A percentile compares a stretch with the other conserved stretches of the same genome.
Evolutionary conservation across 495 filamentous ascomycete species (phyloP).

Genomic region (Xylaria intraflava): DNA sequence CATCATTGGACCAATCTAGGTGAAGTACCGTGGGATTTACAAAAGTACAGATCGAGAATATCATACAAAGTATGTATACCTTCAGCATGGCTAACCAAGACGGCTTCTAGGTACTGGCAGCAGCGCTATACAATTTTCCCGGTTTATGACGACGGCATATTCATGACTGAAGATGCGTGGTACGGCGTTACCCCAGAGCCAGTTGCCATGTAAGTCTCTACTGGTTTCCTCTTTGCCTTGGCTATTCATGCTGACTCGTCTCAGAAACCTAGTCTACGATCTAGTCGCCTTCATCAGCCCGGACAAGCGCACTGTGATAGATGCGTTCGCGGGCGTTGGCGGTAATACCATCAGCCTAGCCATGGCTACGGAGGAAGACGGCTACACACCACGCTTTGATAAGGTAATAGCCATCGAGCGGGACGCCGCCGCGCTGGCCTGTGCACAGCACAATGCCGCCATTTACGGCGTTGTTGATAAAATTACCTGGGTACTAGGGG

Average conservation of each 20-base stretch:
- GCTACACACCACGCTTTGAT: slow-evolving; percentile 50
- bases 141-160: slow-evolving; percentile 74
- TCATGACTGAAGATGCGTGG: slow-evolving; percentile 89
- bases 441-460: slow-evolving; percentile 86
- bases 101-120: slow-evolving; percentile 64
- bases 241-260: slow-evolving; percentile 4
- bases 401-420: slow-evolving; percentile 84
- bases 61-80: not conserved
- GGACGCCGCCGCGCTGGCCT: slow-evolving; percentile 65
- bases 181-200: slow-evolving; percentile 93
- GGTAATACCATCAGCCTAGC: slow-evolving; percentile 96
- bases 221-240: not conserved
- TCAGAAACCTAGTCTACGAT: slow-evolving; percentile 73
- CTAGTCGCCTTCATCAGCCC: slow-evolving; percentile 39
- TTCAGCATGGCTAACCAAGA: not conserved
- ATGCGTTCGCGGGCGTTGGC: slow-evolving; percentile 85
- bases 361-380: slow-evolving; percentile 42
- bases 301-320: slow-evolving; percentile 59
- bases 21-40: slow-evolving; percentile 68
- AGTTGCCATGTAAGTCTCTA: slow-evolving; percentile 61
- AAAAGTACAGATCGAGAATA: slow-evolving; percentile 52
- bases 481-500: slow-evolving; percentile 78
- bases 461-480: slow-evolving; percentile 75
- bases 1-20: slow-evolving; percentile 57
- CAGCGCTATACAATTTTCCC: slow-evolving; percentile 83